Conservation (phyloP, 768 basidiomycete genomes). For the Boletus rubroflammeus region DNA sequence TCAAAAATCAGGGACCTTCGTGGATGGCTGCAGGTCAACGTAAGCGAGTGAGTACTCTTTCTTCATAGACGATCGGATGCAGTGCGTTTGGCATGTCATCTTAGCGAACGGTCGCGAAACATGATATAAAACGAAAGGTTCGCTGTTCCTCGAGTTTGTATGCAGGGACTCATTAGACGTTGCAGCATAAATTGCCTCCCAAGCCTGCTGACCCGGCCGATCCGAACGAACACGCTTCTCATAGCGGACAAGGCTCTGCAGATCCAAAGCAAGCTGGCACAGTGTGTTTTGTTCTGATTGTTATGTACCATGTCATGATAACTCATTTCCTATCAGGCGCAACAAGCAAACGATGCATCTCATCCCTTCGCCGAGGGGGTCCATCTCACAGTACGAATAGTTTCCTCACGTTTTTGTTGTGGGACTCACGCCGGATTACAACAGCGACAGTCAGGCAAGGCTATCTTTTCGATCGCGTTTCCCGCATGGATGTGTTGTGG, state of each 20-base stretch:
- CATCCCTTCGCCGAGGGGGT: too few relatives aligned
- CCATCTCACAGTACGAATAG: neutral
- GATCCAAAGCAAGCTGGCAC: too few relatives aligned
- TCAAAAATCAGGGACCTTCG: neutral
- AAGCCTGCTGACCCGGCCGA: neutral
- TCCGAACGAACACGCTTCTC: too few relatives aligned
- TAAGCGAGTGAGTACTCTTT: neutral
- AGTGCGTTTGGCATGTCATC: neutral
- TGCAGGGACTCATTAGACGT: neutral
- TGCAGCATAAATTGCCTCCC: neutral
- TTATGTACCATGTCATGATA: too few relatives aligned
- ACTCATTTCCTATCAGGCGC: neutral
- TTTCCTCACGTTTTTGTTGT: too few relatives aligned
- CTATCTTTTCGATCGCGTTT: neutral
- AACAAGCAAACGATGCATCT: neutral
- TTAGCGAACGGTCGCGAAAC: neutral
- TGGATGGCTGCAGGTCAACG: neutral
- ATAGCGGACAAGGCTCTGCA: too few relatives aligned
- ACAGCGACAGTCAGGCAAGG: neutral
- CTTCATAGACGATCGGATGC: neutral
- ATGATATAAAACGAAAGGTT: neutral
- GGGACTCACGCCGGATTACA: too few relatives aligned
- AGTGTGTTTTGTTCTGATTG: neutral
- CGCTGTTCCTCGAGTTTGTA: neutral
- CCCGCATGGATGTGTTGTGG: neutral